phyloP scores from a whole-genome alignment of 768 basidiomycete species.

The Russula emetica region DNA sequence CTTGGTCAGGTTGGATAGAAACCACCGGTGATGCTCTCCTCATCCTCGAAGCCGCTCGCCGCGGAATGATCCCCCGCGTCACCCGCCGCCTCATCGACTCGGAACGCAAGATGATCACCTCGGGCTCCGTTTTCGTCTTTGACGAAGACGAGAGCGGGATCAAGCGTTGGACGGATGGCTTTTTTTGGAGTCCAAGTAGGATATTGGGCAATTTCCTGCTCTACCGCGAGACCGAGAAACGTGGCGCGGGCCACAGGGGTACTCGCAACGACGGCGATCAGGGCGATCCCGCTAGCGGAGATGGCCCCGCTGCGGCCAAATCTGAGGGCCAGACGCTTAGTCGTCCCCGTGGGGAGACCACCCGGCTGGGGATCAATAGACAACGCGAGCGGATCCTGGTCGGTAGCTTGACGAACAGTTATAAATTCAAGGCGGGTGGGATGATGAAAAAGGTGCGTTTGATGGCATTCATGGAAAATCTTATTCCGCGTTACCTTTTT shows the following conservation, averaged over 20 bases:
- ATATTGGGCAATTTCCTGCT: conserved; percentile 94
- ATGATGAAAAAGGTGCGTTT: conserved; percentile 91
- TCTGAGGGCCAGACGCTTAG: conserved; percentile 47
- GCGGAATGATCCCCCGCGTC: conserved; percentile 87
- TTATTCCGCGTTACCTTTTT: neutral
- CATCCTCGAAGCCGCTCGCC: conserved; percentile 89
- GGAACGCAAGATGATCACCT: conserved; percentile 89
- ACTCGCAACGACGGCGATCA: conserved; percentile 42
- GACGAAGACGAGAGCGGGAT: conserved; percentile 97
- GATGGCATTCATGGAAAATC: neutral
- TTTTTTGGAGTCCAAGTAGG: conserved; percentile 89
- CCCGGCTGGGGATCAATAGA: conserved; percentile 52
- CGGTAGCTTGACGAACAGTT: conserved; percentile 87
- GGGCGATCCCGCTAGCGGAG: conserved; percentile 22
- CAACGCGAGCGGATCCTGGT: conserved; percentile 77
- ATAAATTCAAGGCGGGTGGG: conserved; percentile 89
- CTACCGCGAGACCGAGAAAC: conserved; percentile 90
- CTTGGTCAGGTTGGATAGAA: conserved; percentile 93
- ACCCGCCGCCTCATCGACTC: conserved; percentile 89
- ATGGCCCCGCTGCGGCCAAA: conserved; percentile 26
- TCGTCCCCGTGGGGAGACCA: conserved; percentile 55
- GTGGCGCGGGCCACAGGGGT: conserved; percentile 59
- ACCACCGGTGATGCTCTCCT: conserved; percentile 94
- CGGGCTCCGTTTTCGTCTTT: conserved; percentile 94
- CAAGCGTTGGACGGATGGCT: conserved; percentile 98